phyloP scores from a whole-genome alignment of 306 rosid genomes.

The Gleditsia sinensis region DNA sequence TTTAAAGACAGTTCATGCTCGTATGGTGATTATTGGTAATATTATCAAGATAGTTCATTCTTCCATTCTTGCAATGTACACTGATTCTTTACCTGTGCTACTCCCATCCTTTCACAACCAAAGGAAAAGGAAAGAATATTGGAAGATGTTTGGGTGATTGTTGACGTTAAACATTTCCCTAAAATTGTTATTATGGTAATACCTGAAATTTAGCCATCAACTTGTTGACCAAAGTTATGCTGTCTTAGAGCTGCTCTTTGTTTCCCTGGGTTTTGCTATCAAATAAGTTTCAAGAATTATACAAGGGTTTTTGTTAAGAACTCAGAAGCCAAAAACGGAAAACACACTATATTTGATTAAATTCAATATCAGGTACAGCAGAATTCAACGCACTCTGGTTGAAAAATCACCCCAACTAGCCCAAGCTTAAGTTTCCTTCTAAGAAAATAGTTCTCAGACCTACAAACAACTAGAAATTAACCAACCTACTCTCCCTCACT shows the following conservation, averaged over 20 bases:
- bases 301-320: no score
- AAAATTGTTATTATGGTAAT: neutral
- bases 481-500: no score
- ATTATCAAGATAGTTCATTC: conserved; percentile 20
- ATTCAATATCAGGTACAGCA: no score
- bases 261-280: neutral
- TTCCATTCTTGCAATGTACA: neutral
- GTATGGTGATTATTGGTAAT: conserved; percentile 91
- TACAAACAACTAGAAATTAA: no score
- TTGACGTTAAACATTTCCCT: neutral
- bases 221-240: neutral
- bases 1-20: conserved; percentile 84
- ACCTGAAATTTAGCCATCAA: neutral
- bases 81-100: conserved; percentile 9
- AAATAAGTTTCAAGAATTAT: neutral
- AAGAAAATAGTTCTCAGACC: no score
- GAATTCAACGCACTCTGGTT: no score
- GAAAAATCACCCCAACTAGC: no score
- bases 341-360: no score
- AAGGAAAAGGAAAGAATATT: neutral
- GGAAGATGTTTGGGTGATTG: neutral
- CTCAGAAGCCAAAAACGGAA: no score
- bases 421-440: no score
- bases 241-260: neutral
- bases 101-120: conserved; percentile 1